A percentile compares a stretch with the other conserved stretches of the same genome.
Evolutionary conservation across 257 asterid genomes (phyloP).

Genomic region (Parsonsia alboflavescens): DNA sequence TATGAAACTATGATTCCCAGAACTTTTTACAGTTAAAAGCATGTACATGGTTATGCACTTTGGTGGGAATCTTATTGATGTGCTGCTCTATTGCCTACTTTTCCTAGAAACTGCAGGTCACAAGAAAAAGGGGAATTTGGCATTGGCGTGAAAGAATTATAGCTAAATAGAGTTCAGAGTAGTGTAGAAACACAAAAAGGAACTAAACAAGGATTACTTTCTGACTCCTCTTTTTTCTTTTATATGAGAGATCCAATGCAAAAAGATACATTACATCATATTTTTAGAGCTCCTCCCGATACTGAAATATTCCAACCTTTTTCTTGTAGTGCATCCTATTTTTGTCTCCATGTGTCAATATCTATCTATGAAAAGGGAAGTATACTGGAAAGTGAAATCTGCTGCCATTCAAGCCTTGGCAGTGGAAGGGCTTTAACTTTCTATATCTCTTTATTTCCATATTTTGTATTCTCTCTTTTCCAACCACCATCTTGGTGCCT

Average conservation of each 20-base stretch:
- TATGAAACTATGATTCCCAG: neutral
- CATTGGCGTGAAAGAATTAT: slow-evolving; percentile 20
- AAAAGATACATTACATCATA: slow-evolving; percentile 28
- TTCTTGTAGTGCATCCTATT: slow-evolving; percentile 33
- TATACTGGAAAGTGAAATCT: slow-evolving; percentile 9
- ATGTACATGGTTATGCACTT: neutral
- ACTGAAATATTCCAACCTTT: slow-evolving; percentile 33
- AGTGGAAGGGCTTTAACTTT: slow-evolving; percentile 16
- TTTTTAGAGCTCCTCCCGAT: slow-evolving; percentile 21
- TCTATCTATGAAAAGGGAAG: neutral
- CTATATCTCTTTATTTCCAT: slow-evolving; percentile 12
- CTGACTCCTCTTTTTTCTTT: slow-evolving; percentile 16
- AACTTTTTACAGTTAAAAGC: neutral
- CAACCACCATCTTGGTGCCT: neutral
- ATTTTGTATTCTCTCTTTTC: slow-evolving; percentile 12
- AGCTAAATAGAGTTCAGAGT: neutral
- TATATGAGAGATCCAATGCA: slow-evolving; percentile 5
- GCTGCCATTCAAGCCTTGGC: slow-evolving; percentile 11
- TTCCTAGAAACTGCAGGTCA: slow-evolving; percentile 13
- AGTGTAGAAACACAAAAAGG: neutral
- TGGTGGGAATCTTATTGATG: neutral
- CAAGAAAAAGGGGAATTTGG: slow-evolving; percentile 18
- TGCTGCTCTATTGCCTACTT: slow-evolving; percentile 17
- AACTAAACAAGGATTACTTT: slow-evolving; percentile 13
- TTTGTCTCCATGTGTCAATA: slow-evolving; percentile 25